phyloP scores from a whole-genome alignment of 73 alveolate species.

The Paramecium primaurelia region DNA sequence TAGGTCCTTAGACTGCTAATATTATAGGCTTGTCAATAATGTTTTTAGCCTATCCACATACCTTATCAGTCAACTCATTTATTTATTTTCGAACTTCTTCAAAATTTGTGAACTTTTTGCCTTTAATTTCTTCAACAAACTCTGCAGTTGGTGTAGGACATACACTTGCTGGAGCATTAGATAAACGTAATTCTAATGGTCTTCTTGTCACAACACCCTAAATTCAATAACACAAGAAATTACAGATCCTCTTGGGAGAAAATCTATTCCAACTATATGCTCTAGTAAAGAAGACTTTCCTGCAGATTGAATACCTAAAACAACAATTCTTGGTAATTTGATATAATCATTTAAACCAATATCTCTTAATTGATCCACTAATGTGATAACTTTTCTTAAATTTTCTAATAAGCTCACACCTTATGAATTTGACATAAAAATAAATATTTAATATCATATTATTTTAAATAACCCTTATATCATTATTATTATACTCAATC shows the following conservation, averaged over 20 bases:
- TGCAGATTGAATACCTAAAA: constrained; percentile 78
- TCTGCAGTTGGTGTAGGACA: constrained; percentile 56
- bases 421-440: constrained; percentile 3
- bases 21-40: constrained; percentile 84
- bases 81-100: constrained; percentile 75
- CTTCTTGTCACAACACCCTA: constrained; percentile 84
- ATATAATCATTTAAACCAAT: constrained; percentile 72
- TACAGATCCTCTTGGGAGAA: constrained; percentile 85
- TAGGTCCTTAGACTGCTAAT: constrained; percentile 76
- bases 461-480: neutral
- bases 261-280: constrained; percentile 79
- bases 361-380: constrained; percentile 67
- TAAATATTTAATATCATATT: neutral
- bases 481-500: neutral
- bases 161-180: constrained; percentile 58
- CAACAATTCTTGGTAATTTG: constrained; percentile 72
- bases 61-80: constrained; percentile 73
- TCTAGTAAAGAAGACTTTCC: constrained; percentile 90
- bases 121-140: constrained; percentile 68
- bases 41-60: constrained; percentile 70
- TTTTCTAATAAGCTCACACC: constrained; percentile 37
- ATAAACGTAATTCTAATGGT: constrained; percentile 81
- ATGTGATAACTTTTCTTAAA: constrained; percentile 55
- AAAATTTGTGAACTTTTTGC: constrained; percentile 71
- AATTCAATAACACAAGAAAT: neutral